phyloP scores from a whole-genome alignment of 2,329 filamentous ascomycete species.

The Anthostomella pinea region DNA sequence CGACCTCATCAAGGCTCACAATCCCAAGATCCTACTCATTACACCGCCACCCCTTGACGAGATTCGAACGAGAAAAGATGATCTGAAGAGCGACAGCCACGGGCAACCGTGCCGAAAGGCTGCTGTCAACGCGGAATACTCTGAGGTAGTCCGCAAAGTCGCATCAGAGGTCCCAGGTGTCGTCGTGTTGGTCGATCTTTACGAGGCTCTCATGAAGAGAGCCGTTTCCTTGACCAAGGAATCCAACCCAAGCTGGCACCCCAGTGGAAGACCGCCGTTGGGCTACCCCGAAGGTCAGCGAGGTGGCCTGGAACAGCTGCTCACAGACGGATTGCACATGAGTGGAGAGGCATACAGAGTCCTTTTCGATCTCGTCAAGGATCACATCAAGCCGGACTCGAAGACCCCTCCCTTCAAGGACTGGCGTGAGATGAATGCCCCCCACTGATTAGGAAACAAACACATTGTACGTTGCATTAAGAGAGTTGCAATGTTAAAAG shows the following conservation, averaged over 20 bases:
- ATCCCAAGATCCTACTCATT: constrained; percentile 71
- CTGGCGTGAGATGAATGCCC: too few species aligned
- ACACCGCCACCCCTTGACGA: constrained; percentile 83
- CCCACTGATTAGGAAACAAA: too few species aligned
- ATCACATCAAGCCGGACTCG: too few species aligned
- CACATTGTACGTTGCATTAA: too few species aligned
- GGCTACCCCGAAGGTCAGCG: constrained; percentile 49
- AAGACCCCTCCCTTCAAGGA: too few species aligned
- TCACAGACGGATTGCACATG: constrained; percentile 60
- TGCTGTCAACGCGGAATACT: constrained; percentile 52
- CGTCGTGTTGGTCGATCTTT: constrained; percentile 72
- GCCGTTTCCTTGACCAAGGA: constrained; percentile 56
- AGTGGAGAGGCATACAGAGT: constrained; percentile 51
- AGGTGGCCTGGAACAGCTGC: constrained; percentile 49
- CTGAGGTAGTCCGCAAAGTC: constrained; percentile 62
- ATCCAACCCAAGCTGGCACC: constrained; percentile 49
- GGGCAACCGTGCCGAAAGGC: constrained; percentile 42
- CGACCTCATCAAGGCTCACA: constrained; percentile 65
- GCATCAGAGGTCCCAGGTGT: constrained; percentile 66
- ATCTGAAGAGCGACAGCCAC: constrained; percentile 47
- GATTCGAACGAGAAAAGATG: constrained; percentile 55
- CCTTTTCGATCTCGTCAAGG: constrained; percentile 51
- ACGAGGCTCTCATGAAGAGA: constrained; percentile 72
- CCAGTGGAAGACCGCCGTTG: too few species aligned
- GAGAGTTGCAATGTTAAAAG: too few species aligned